A percentile compares a stretch with the other conserved stretches of the same genome.
Conservation (phyloP, 2,329 filamentous ascomycete species). For the Lecanoromycetidae sp. region DNA sequence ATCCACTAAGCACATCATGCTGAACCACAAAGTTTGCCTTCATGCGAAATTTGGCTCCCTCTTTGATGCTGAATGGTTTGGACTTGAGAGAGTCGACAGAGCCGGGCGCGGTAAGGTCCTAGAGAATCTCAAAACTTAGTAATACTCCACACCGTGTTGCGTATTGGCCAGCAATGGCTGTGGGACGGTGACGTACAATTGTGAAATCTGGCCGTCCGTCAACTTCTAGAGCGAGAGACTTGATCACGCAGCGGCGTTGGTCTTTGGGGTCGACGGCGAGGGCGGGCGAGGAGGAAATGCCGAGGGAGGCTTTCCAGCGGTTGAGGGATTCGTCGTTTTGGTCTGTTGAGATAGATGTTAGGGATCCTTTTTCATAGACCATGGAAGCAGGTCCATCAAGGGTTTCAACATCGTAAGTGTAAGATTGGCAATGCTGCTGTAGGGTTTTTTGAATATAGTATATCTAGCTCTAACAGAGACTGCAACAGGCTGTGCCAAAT, state of each 20-base stretch:
- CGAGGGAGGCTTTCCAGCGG: conserved; percentile 94
- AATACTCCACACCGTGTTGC: no score
- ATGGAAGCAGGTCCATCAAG: no score
- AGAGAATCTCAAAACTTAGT: no score
- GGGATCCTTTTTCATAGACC: no score
- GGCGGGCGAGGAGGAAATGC: conserved; percentile 59
- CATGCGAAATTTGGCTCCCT: conserved; percentile 88
- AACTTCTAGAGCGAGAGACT: conserved; percentile 77
- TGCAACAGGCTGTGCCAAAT: no score
- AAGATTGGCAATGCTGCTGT: conserved; percentile 1
- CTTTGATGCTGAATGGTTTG: conserved; percentile 95
- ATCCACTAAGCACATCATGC: conserved; percentile 84
- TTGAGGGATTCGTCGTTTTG: conserved; percentile 82
- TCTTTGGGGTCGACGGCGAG: conserved; percentile 67
- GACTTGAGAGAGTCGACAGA: conserved; percentile 69
- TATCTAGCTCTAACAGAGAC: no score
- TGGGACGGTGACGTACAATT: no score
- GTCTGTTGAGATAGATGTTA: conserved; percentile 28
- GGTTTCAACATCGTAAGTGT: not conserved
- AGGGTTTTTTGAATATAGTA: no score
- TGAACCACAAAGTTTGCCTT: conserved; percentile 89
- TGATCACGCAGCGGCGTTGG: conserved; percentile 83
- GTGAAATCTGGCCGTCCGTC: conserved; percentile 72
- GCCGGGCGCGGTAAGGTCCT: conserved; percentile 64
- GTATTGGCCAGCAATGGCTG: no score